Conservation (phyloP, 2,329 filamentous ascomycete species). For the Trichoderma sp. region DNA sequence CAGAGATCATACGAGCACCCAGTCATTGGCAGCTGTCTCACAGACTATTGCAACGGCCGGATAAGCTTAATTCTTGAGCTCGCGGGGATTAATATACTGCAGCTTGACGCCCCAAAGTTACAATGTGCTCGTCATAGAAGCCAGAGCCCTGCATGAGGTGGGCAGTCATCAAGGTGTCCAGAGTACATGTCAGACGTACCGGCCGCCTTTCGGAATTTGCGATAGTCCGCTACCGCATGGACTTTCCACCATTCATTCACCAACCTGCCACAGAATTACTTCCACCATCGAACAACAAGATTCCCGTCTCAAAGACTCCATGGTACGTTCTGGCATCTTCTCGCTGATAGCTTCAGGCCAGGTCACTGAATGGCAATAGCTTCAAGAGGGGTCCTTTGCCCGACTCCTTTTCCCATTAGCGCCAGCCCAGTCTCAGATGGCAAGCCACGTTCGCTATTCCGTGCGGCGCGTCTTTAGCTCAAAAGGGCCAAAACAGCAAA, state of each 20-base stretch:
- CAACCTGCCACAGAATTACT: not conserved
- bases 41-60: not conserved
- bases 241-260: not conserved
- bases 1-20: not conserved
- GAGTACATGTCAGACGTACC: not conserved
- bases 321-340: not conserved
- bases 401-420: not conserved
- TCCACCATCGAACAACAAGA: not conserved
- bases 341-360: not conserved
- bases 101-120: not conserved
- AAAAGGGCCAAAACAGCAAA: not conserved
- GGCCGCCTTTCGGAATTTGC: not conserved
- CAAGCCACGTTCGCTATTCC: not conserved
- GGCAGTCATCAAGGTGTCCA: not conserved
- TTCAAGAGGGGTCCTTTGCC: not conserved
- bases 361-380: not conserved
- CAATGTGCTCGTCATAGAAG: not conserved
- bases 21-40: not conserved
- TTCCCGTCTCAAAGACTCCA: not conserved
- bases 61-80: constrained; percentile 10
- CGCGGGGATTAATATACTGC: not conserved
- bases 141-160: not conserved
- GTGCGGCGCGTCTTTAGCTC: not conserved
- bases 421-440: not conserved
- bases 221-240: not conserved